Percentiles rank a stretch among this genome's conserved stretches.
Evolutionary conservation across 768 basidiomycete species (phyloP).

Genomic region (Termitomyces sp.): DNA sequence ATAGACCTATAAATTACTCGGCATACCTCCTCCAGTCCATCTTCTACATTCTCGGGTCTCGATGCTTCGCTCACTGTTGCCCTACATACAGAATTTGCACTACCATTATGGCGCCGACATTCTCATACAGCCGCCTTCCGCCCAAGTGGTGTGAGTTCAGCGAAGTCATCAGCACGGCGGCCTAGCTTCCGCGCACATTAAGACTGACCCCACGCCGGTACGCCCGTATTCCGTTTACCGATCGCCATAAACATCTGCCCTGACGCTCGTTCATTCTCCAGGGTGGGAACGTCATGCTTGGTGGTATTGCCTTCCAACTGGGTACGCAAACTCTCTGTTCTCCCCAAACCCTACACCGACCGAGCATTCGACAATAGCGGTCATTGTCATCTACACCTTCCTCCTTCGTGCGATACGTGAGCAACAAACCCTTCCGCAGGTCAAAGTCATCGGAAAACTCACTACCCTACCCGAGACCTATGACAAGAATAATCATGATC

Average conservation of each 20-base stretch:
- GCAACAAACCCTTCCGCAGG: slow-evolving; percentile 29
- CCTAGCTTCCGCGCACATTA: slow-evolving; percentile 27
- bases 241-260: too few relatives aligned
- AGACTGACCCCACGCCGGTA: slow-evolving; percentile 15
- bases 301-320: slow-evolving; percentile 60
- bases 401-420: slow-evolving; percentile 33
- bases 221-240: too few relatives aligned
- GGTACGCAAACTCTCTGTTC: slow-evolving; percentile 19
- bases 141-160: slow-evolving; percentile 33
- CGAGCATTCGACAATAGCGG: slow-evolving; percentile 23
- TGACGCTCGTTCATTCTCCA: background rate
- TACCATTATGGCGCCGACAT: slow-evolving; percentile 53
- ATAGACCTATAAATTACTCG: slow-evolving; percentile 13
- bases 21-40: slow-evolving; percentile 39
- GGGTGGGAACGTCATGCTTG: slow-evolving; percentile 45
- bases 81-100: slow-evolving; percentile 28
- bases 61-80: background rate
- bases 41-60: background rate
- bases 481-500: slow-evolving; percentile 20
- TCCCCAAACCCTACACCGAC: background rate
- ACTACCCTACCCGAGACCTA: background rate
- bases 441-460: background rate
- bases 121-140: slow-evolving; percentile 47
- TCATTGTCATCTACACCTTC: slow-evolving; percentile 37
- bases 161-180: slow-evolving; percentile 26